A percentile compares a stretch with the other conserved stretches of the same genome.
Conservation (phyloP, 495 filamentous ascomycete genomes). For the Neurospora cerealis region DNA sequence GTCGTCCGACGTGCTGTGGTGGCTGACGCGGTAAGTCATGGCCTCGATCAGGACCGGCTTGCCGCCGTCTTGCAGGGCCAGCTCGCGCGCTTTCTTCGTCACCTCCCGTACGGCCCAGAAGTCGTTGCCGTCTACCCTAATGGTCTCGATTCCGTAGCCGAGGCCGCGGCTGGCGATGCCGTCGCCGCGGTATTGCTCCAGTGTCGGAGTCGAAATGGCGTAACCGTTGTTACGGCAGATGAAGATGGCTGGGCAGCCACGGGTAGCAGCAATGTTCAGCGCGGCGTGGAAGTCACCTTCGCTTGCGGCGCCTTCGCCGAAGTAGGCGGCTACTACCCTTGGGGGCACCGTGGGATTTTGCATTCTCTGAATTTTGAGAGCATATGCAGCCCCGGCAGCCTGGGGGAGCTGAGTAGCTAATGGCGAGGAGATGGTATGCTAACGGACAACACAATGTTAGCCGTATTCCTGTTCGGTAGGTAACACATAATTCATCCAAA, state of each 20-base stretch:
- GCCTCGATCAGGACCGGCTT: slow-evolving; percentile 83
- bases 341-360: slow-evolving; percentile 55
- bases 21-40: slow-evolving; percentile 94
- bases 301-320: slow-evolving; percentile 94
- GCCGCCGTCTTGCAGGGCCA: slow-evolving; percentile 69
- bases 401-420: slow-evolving; percentile 95
- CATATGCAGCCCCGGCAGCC: slow-evolving; percentile 87
- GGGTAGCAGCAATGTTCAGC: slow-evolving; percentile 90
- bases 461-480: background rate
- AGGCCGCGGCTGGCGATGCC: slow-evolving; percentile 92
- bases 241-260: slow-evolving; percentile 85
- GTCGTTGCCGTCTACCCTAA: slow-evolving; percentile 94
- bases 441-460: slow-evolving; percentile 5
- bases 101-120: slow-evolving; percentile 88
- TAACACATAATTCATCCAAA: background rate
- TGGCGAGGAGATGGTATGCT: slow-evolving; percentile 91
- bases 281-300: slow-evolving; percentile 98
- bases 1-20: slow-evolving; percentile 97
- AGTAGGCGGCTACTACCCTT: slow-evolving; percentile 78
- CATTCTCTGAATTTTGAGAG: slow-evolving; percentile 73
- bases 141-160: slow-evolving; percentile 95
- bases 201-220: slow-evolving; percentile 86
- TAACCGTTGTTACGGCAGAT: slow-evolving; percentile 97
- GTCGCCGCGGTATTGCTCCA: slow-evolving; percentile 95
- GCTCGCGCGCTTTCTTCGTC: slow-evolving; percentile 63